Percentiles rank a stretch among this genome's conserved stretches.
These are phyloP conservation scores for Rhodocollybia butyracea DNA, from an alignment of 768 basidiomycete species.

Conservation along the genomic window DNA sequence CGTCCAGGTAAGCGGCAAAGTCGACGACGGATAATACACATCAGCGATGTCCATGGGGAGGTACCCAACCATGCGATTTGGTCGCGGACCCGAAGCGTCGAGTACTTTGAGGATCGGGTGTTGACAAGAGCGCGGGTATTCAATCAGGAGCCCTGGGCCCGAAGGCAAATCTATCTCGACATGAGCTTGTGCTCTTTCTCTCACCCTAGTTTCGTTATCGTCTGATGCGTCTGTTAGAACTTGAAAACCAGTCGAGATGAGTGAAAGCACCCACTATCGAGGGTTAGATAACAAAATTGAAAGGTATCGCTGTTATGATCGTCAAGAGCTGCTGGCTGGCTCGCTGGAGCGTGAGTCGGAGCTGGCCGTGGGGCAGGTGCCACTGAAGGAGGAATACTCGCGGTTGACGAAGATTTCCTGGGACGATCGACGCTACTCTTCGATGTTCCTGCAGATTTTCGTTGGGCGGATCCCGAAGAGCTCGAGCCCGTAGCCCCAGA, in stretches of 20 bases:
- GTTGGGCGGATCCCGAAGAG: background rate
- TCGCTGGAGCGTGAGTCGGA: background rate
- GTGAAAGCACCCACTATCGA: no score
- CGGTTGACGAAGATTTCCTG: background rate
- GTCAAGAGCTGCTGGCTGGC: background rate
- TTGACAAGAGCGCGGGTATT: background rate
- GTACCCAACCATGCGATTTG: background rate
- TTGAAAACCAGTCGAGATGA: no score
- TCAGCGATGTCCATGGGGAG: conserved; percentile 1
- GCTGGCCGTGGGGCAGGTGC: no score
- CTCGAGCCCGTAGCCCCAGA: background rate
- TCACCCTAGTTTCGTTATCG: background rate
- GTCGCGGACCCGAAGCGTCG: background rate
- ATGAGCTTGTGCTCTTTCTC: background rate
- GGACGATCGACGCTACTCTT: background rate
- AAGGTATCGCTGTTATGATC: no score
- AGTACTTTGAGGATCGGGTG: background rate
- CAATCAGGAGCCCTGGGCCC: background rate
- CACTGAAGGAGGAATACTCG: no score
- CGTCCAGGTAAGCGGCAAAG: background rate
- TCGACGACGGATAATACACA: background rate
- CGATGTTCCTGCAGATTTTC: no score
- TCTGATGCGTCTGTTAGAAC: no score
- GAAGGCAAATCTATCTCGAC: background rate
- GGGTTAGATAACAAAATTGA: no score